phyloP scores from a whole-genome alignment of 2,329 filamentous ascomycete species.

The Penicillium sp. region DNA sequence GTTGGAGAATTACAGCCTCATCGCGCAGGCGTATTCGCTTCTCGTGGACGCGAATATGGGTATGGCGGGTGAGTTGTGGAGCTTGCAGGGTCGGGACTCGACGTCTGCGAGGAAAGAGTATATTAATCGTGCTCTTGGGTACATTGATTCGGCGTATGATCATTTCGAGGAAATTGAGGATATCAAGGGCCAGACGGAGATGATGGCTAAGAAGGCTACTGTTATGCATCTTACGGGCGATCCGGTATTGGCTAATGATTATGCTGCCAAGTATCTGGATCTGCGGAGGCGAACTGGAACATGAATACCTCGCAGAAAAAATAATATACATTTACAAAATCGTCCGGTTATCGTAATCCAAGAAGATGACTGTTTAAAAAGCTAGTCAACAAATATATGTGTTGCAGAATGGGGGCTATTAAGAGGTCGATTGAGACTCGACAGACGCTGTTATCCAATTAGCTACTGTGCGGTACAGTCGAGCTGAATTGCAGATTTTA shows the following conservation, averaged over 20 bases:
- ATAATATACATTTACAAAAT: neutral
- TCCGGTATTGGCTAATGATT: slow-evolving; percentile 61
- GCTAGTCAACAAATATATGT: too few species aligned
- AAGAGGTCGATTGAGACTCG: too few species aligned
- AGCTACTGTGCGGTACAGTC: too few species aligned
- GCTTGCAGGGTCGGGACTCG: slow-evolving; percentile 17
- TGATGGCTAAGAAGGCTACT: slow-evolving; percentile 77
- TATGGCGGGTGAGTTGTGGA: slow-evolving; percentile 55
- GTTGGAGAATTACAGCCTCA: slow-evolving; percentile 60
- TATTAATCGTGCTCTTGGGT: slow-evolving; percentile 57
- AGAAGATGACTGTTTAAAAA: neutral
- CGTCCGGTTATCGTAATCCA: neutral
- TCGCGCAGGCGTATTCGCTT: slow-evolving; percentile 64
- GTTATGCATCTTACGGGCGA: slow-evolving; percentile 71
- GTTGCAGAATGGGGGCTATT: too few species aligned
- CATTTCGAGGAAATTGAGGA: slow-evolving; percentile 68
- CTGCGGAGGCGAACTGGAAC: slow-evolving; percentile 44
- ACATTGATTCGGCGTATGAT: slow-evolving; percentile 61
- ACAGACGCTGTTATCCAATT: too few species aligned
- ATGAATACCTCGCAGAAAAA: slow-evolving; percentile 2
- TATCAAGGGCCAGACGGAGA: slow-evolving; percentile 68
- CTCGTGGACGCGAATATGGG: slow-evolving; percentile 79
- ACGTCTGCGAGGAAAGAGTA: slow-evolving; percentile 51
- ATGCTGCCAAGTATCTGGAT: slow-evolving; percentile 63
- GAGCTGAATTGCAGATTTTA: too few species aligned